Percentiles rank a stretch among this genome's conserved stretches.
Conservation (phyloP, 371 early-diverging fungal species). For the Dichotomocladium elegans region DNA sequence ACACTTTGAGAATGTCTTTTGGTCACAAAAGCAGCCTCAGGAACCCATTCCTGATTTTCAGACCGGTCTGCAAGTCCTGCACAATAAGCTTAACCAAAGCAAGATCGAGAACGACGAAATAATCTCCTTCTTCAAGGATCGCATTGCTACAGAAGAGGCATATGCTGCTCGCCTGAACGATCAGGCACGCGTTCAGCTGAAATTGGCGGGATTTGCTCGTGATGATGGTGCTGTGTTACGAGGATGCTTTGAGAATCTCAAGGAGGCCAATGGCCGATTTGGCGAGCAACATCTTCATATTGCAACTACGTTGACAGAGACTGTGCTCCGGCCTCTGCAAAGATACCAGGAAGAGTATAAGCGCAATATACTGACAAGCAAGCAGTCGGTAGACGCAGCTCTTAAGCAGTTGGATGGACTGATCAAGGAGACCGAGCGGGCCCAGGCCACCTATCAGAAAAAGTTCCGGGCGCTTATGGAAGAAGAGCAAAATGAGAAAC, state of each 20-base stretch:
- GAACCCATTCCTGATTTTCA: slow-evolving; percentile 37
- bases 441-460: slow-evolving; percentile 38
- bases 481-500: slow-evolving; percentile 23
- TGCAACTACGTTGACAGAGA: slow-evolving; percentile 50
- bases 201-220: slow-evolving; percentile 57
- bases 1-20: slow-evolving; percentile 44
- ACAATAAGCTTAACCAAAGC: slow-evolving; percentile 69
- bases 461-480: slow-evolving; percentile 51
- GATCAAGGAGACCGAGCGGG: slow-evolving; percentile 46
- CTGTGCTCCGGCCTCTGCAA: slow-evolving; percentile 60
- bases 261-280: slow-evolving; percentile 52
- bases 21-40: slow-evolving; percentile 40
- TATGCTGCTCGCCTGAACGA: slow-evolving; percentile 56
- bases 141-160: slow-evolving; percentile 61
- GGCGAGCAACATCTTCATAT: slow-evolving; percentile 56
- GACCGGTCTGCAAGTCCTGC: slow-evolving; percentile 57
- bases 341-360: slow-evolving; percentile 57
- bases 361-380: slow-evolving; percentile 49
- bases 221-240: slow-evolving; percentile 75
- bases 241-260: slow-evolving; percentile 60
- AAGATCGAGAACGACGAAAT: slow-evolving; percentile 71
- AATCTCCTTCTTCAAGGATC: slow-evolving; percentile 60
- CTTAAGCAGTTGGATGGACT: slow-evolving; percentile 54
- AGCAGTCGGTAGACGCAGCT: slow-evolving; percentile 56
- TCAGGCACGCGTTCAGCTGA: slow-evolving; percentile 34